Percentiles rank a stretch among this genome's conserved stretches.
Evolutionary conservation across 2,329 filamentous ascomycete genomes (phyloP).

Genomic region (Corynespora cassiicola): DNA sequence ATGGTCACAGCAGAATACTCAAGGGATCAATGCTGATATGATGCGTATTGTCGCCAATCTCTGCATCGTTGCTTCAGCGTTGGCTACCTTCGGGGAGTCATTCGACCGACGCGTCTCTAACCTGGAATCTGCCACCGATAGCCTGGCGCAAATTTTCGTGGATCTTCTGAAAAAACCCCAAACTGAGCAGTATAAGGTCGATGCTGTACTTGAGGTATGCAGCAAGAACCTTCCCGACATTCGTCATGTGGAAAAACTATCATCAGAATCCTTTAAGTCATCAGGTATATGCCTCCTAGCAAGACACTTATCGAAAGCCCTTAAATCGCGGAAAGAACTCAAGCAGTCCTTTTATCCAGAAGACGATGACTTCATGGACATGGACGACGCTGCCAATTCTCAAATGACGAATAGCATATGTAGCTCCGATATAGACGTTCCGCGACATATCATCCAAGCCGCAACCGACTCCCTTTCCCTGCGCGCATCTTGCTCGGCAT

Average conservation of each 20-base stretch:
- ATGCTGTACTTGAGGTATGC: conserved; percentile 48
- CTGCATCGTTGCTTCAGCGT: conserved; percentile 51
- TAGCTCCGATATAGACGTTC: conserved; percentile 41
- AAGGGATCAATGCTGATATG: conserved; percentile 57
- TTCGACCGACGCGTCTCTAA: conserved; percentile 28
- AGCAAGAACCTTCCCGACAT: conserved; percentile 40
- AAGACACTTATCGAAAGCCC: conserved; percentile 35
- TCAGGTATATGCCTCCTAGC: conserved; percentile 43
- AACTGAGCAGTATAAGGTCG: conserved; percentile 52
- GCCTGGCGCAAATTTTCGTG: conserved; percentile 35
- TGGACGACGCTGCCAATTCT: conserved; percentile 70
- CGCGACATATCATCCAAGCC: conserved; percentile 54
- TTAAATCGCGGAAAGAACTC: conserved; percentile 32
- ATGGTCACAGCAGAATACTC: conserved; percentile 48
- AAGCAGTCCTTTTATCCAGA: conserved; percentile 41
- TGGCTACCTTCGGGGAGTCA: conserved; percentile 22
- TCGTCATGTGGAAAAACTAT: conserved; percentile 17
- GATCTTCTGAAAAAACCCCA: conserved; percentile 43
- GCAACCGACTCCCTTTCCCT: conserved; percentile 33
- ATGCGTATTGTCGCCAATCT: conserved; percentile 58
- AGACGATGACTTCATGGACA: conserved; percentile 66
- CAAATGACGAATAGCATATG: conserved; percentile 59
- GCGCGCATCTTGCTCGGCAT: conserved; percentile 35
- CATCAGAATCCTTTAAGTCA: conserved; percentile 22
- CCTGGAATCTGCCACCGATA: conserved; percentile 27